Percentiles rank a stretch among this genome's conserved stretches.
These are phyloP conservation scores for Cordyceps farinosa DNA, from an alignment of 2,329 filamentous ascomycete genomes.

Conservation along the genomic window DNA sequence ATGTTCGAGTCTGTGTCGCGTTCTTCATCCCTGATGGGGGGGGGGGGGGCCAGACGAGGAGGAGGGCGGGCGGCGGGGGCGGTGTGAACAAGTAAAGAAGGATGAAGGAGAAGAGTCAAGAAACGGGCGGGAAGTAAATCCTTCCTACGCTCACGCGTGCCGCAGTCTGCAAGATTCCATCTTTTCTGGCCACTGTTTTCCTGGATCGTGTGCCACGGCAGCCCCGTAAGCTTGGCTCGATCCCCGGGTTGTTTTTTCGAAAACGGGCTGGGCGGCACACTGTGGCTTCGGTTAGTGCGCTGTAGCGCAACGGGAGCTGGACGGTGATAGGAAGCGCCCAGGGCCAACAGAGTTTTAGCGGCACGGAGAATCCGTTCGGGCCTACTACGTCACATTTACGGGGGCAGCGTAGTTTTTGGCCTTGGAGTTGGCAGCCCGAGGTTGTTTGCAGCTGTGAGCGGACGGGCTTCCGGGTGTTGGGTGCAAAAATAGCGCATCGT, in stretches of 20 bases:
- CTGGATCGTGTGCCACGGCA: slow-evolving; percentile 5
- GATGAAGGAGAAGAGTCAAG: background rate
- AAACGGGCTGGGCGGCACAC: background rate
- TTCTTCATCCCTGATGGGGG: slow-evolving; percentile 6
- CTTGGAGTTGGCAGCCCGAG: background rate
- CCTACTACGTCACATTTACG: slow-evolving; percentile 10
- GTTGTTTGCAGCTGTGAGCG: background rate
- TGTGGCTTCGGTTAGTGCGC: slow-evolving; percentile 14
- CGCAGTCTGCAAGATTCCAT: background rate
- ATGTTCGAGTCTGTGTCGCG: background rate
- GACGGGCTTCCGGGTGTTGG: background rate
- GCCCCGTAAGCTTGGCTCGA: background rate
- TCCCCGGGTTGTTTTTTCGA: background rate
- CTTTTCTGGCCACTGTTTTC: background rate
- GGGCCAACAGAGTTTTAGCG: slow-evolving; percentile 5
- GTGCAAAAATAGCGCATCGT: background rate
- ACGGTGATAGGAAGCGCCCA: slow-evolving; percentile 14
- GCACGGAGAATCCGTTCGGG: background rate
- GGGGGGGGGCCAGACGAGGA: background rate
- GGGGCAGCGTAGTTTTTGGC: background rate
- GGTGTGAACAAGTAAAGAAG: background rate
- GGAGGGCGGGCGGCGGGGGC: background rate
- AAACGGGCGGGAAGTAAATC: background rate
- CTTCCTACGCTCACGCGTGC: no score
- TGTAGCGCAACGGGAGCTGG: slow-evolving; percentile 10